Conservation (phyloP, 805 yeast genomes). For the Lachancea dasiensis region DNA sequence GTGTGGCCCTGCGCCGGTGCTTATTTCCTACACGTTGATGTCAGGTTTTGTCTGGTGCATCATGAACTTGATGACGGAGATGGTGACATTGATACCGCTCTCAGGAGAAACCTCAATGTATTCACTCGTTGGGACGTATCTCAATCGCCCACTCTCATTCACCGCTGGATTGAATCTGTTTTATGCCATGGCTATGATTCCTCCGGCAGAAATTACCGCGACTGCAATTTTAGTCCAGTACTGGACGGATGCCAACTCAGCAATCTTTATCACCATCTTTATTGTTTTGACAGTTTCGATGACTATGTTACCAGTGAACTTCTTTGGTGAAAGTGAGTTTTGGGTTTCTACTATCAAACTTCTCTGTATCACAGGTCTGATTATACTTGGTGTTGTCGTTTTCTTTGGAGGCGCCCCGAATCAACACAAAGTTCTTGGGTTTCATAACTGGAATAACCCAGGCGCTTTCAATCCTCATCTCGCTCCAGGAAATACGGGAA, state of each 20-base stretch:
- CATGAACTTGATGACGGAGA: constrained; percentile 55
- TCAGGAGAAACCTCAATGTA: constrained; percentile 47
- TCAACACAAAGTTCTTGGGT: constrained; percentile 40
- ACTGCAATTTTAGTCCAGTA: constrained; percentile 36
- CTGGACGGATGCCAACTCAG: constrained; percentile 38
- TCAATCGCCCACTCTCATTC: constrained; percentile 15
- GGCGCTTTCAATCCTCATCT: constrained; percentile 38
- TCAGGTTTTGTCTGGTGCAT: constrained; percentile 44
- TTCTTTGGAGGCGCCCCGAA: constrained; percentile 64
- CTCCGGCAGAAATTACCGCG: constrained; percentile 47
- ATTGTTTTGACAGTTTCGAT: constrained; percentile 17
- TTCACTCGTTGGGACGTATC: constrained; percentile 13
- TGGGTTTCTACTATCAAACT: constrained; percentile 65
- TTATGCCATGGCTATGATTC: constrained; percentile 40
- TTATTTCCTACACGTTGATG: constrained; percentile 54
- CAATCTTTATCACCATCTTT: constrained; percentile 36
- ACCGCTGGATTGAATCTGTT: constrained; percentile 46
- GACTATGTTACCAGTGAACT: constrained; percentile 16
- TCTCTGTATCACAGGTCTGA: constrained; percentile 55
- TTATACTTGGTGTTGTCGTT: constrained; percentile 49
- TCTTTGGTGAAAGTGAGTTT: constrained; percentile 50
- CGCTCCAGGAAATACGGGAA: constrained; percentile 39
- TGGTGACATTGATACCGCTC: constrained; percentile 52
- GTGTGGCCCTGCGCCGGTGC: constrained; percentile 63
- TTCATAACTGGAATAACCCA: constrained; percentile 55